A percentile compares a stretch with the other conserved stretches of the same genome.
Evolutionary conservation across 345 rosid genomes (phyloP).

Genomic region (Hevea brasiliensis): DNA sequence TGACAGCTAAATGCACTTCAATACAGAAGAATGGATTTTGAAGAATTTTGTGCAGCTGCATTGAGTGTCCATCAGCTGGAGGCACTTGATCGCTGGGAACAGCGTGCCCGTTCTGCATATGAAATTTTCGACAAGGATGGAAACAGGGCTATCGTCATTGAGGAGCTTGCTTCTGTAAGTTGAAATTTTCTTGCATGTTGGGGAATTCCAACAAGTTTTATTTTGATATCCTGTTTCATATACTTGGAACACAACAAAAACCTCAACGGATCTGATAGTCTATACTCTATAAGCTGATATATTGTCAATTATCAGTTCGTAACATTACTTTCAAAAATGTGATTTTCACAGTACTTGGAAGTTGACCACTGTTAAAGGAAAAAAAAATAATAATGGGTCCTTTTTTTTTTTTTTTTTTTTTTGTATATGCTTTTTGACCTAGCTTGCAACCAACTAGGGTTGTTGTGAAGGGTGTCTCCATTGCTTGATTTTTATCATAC

Average conservation of each 20-base stretch:
- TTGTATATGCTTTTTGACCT: neutral
- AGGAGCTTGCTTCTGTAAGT: slow-evolving; percentile 93
- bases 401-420: no score
- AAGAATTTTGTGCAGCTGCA: slow-evolving; percentile 96
- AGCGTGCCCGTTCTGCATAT: slow-evolving; percentile 74
- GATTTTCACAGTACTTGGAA: neutral
- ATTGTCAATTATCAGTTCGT: neutral
- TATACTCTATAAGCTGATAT: neutral
- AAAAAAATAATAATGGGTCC: no score
- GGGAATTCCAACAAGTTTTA: neutral
- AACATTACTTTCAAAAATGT: neutral
- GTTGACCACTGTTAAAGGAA: neutral
- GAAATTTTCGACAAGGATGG: slow-evolving; percentile 91
- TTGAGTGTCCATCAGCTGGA: slow-evolving; percentile 91
- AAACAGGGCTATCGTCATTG: slow-evolving; percentile 79
- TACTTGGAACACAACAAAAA: neutral
- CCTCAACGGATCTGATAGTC: neutral
- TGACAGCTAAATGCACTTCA: slow-evolving; percentile 78
- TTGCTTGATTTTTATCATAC: neutral
- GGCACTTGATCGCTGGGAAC: slow-evolving; percentile 86
- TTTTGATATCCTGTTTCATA: neutral
- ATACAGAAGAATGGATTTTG: slow-evolving; percentile 89
- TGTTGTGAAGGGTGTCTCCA: neutral
- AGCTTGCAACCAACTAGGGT: neutral
- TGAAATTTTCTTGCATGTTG: neutral